These are phyloP conservation scores for Brassica rapa DNA, from an alignment of 345 rosid genomes.

Conservation along the genomic window DNA sequence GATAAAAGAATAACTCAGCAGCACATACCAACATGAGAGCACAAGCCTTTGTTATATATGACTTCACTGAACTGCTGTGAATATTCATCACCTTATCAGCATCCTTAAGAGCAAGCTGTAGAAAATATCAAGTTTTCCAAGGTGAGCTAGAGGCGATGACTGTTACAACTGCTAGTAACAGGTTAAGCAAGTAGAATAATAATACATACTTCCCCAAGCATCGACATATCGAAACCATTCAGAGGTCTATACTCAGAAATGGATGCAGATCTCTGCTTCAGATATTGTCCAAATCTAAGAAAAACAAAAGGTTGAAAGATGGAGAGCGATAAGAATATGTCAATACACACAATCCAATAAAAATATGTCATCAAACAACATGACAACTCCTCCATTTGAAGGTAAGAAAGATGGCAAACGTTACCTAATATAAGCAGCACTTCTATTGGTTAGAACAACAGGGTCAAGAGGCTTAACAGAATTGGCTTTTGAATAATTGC, in stretches of 20 bases:
- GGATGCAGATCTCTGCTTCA: conserved; percentile 73
- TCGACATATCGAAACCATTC: conserved; percentile 86
- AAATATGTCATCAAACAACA: too few species aligned
- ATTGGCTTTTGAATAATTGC: conserved; percentile 73
- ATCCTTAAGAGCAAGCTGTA: conserved; percentile 94
- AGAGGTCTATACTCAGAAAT: conserved; percentile 72
- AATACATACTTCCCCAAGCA: conserved; percentile 82
- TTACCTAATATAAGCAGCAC: conserved; percentile 84
- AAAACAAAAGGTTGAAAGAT: neutral
- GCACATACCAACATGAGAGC: conserved; percentile 75
- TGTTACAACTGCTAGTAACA: neutral
- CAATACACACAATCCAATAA: neutral
- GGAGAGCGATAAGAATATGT: conserved; percentile 10
- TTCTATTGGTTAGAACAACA: conserved; percentile 74
- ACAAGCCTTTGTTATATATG: conserved; percentile 64
- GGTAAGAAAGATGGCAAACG: too few species aligned
- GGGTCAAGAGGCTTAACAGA: conserved; percentile 71
- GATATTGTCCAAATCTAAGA: conserved; percentile 73
- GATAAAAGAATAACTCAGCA: neutral
- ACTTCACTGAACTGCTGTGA: conserved; percentile 52
- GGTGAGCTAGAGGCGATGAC: conserved; percentile 5
- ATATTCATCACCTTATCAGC: conserved; percentile 75
- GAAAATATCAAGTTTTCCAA: conserved; percentile 11
- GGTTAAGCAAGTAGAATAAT: conserved; percentile 25
- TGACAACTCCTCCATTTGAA: too few species aligned